Base-by-base conservation (phyloP, 345 rosid genomes). In the Stellera chamaejasme region DNA sequence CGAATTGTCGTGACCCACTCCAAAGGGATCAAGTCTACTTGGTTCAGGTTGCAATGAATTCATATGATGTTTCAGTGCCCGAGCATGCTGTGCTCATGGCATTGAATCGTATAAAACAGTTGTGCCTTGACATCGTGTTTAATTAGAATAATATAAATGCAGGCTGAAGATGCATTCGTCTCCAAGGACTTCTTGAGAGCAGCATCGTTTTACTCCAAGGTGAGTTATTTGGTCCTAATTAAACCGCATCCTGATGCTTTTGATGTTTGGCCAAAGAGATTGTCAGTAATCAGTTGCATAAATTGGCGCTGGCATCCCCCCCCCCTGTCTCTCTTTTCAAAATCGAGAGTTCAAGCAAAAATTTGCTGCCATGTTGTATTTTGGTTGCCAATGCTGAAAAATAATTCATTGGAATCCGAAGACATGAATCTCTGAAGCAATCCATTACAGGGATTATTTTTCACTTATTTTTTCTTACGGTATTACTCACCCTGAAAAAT, bases 1-100 rank as follows among this genome's bases (percentile, higher is more conserved):
- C 87, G 44, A 85, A 81, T 64, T 85, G 95, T 60, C 88, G 84
- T 54, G 97, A 87, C 65, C 90, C 90, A 27, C 80, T 90, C 63
- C 99, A 93, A 59, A 87, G 96, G 66, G 97, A 93, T 73, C 99
- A 85, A 85, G 90, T 93, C 55, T 90, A 93, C 74, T 79, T 90
- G 58, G 88, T 87, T 75, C 99, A 87, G 97, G 99, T 93, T 50
- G 75, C 59, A 41, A 61, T 60, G 44, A 43, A 44, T 42, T n/a
- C 42, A 48, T 39, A 6, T 26, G 16, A 28, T 56, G 2, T 25
- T 42, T 55, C 50, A 65, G 3, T 32, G 9, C 39, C 9, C 39
- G 15, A 45, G 6, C 13, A 45, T 58, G 26, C 23, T 27, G 58
- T 45, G 25, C 48, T 45, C 10, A 13, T 42, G 53, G 28, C 14